phyloP scores from a whole-genome alignment of 2,329 filamentous ascomycete genomes.

The Colletotrichum sojae region DNA sequence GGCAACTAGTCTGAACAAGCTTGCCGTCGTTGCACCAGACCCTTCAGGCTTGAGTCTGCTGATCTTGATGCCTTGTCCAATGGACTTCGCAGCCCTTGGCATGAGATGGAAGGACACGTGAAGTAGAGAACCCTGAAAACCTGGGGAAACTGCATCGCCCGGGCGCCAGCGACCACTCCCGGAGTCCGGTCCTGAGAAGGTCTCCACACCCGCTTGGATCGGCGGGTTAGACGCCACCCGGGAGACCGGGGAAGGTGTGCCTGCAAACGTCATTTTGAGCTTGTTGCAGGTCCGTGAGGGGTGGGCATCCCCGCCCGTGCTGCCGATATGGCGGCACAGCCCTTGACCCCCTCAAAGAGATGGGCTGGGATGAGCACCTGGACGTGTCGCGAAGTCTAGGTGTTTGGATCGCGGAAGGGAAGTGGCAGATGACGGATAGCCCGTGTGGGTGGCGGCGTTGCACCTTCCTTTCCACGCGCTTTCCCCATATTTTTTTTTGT shows the following conservation, averaged over 20 bases:
- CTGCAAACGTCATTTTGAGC: constrained; percentile 34
- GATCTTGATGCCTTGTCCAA: constrained; percentile 38
- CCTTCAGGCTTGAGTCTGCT: neutral
- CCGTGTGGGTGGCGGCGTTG: constrained; percentile 28
- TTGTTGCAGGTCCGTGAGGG: constrained; percentile 1
- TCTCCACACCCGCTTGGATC: constrained; percentile 31
- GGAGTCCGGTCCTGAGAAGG: constrained; percentile 26
- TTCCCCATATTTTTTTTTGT: constrained; percentile 29
- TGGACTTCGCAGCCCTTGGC: neutral
- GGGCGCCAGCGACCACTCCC: constrained; percentile 4
- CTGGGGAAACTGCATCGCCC: neutral
- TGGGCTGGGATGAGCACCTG: constrained; percentile 3
- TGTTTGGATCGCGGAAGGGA: constrained; percentile 12
- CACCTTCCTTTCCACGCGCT: constrained; percentile 8
- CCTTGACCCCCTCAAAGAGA: neutral
- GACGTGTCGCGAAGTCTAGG: constrained; percentile 4
- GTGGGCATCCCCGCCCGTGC: constrained; percentile 11
- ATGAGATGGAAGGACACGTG: constrained; percentile 25
- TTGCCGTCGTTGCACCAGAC: constrained; percentile 16
- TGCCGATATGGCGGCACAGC: neutral
- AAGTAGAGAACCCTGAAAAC: constrained; percentile 8
- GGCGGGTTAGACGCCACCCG: constrained; percentile 31
- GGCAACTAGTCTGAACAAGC: constrained; percentile 6
- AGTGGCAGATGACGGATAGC: constrained; percentile 11
- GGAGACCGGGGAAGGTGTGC: constrained; percentile 23